Evolutionary conservation across 768 basidiomycete genomes (phyloP), one percentile per base, ranked within the genome.

Genomic region (Dentipellis sp.): DNA sequence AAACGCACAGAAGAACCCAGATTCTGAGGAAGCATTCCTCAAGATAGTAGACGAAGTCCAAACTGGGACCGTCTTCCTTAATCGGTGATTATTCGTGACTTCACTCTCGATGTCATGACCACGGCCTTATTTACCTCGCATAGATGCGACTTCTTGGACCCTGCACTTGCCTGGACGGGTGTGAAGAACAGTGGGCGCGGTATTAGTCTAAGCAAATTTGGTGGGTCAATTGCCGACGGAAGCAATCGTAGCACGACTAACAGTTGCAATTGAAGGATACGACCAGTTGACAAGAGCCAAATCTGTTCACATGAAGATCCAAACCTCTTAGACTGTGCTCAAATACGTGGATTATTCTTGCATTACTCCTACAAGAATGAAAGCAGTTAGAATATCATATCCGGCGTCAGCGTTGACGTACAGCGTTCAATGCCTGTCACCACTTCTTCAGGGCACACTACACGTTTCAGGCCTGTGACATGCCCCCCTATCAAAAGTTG

Each of bases 171-270:
- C 0, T 99, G 97, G 97, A 90, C 86, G 2, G 97, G 95, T 2
- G 86, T 91, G 49, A 98, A 97, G 75, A 74, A 97, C 64, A 93
- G 88, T 54, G 97, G 97, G 22, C 75, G 94, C 29, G 97, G 95
- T 1, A 75, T 97, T 58, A 94, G 91, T 64, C 72, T 98, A 62
- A 92, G 90, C 67, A 85, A 86, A 65, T 93, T 90, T 60, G 94
- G 94, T 91, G 56, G 55, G 81, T 72, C 54, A 37, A 22, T 6
- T 3, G 42, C 38, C 38, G 17, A 29, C 36, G 2, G 21, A 6
- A 40, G 10, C 39, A 19, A 36, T 39, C 35, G n/a, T 12, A 47
- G 23, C 37, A 47, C 35, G 55, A 34, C 40, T 21, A 50, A n/a
- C 42, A 57, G 10, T 46, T 61, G 36, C 45, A 49, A 52, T n/a